Base-by-base conservation (phyloP, 306 rosid species). In the Purshia tridentata region DNA sequence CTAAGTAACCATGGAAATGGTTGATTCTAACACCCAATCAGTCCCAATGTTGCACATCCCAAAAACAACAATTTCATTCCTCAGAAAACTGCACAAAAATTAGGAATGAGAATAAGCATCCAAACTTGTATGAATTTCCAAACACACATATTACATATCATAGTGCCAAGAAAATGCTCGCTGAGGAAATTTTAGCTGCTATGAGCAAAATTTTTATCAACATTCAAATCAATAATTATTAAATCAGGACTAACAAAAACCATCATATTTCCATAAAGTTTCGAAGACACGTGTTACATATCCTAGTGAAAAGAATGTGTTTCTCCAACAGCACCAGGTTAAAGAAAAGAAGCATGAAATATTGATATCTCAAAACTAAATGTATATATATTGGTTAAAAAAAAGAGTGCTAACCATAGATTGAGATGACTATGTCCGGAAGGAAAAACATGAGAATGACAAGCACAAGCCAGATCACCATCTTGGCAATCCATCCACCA, bases 401-500 rank as follows among this genome's bases (percentile, higher is more conserved):
- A 35, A 77, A 4, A 29, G n/a, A 44, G 10, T 70, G 80, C 87
- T 65, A 67, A 94, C 97, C 97, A 81, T 94, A 94, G 40, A 72
- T 70, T 67, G 83, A 66, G 76, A 89, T 76, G 70, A 91, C 52
- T 0, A 58, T 82, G 83, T 89, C 86, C 13, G 99, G 97, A 76
- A 94, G 74, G 86, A 94, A 88, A 84, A 94, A 94, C 83, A 86
- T 64, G 70, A 91, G 93, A 75, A 86, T 55, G n/a, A 91, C 74
- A 49, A 94, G 90, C 91, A 94, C 74, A 78, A 86, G 67, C 97
- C 99, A 94, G 39, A 94, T 72, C 71, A 84, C 84, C 72, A 83
- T 80, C 84, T 94, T 94, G 12, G 76, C 92, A 77, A 82, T 76
- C 99, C 99, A 94, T 81, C 95, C 95, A 72, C 95, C 96, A 81